Evolutionary conservation across 176 grass and related monocot species (phyloP), one percentile per base, ranked within the genome.

Genomic region (Eleusine indica): DNA sequence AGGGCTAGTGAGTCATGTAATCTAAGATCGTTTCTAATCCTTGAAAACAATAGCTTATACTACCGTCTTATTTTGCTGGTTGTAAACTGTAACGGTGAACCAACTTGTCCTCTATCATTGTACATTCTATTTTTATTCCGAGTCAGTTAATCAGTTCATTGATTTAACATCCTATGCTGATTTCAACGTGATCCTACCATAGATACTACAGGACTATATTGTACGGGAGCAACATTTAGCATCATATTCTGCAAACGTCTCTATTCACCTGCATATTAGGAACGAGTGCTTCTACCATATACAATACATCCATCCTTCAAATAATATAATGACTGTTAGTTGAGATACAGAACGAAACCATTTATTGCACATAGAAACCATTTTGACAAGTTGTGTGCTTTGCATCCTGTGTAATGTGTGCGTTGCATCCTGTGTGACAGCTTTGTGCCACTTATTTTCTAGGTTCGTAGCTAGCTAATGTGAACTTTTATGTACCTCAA

Each of bases 11-110:
- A 58, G 19, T 58, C n/a, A 21, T 21, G 16, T 67, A 49, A 18
- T 21, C 44, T 73, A 73, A 10, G 21, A 86, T 66, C 49, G 47
- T 18, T 56, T 47, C 47, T 77, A 28, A 77, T 73, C 12, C 42
- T 47, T 47, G 9, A 47, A 53, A 48, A 77, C 9, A 84, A 73
- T 73, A 78, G 41, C 70, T 30, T 53, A 32, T 21, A 14, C 0
- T 18, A 44, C n/a, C 64, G 52, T 15, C 85, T 70, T 32, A 35
- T 52, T 71, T 38, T 25, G 4, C 54, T 76, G 51, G 5, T 44
- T 70, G 53, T 56, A 66, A 76, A 35, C 37, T 70, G 53, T 56
- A 66, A 76, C 46, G 6, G 37, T 14, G 57, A 60, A 67, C 14
- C 46, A 44, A 65, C 18, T 38, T 66, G 29, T 9, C 35, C 40